phyloP scores from a whole-genome alignment of 192 early-diverging fungal genomes.

The Mortierella alpina region DNA sequence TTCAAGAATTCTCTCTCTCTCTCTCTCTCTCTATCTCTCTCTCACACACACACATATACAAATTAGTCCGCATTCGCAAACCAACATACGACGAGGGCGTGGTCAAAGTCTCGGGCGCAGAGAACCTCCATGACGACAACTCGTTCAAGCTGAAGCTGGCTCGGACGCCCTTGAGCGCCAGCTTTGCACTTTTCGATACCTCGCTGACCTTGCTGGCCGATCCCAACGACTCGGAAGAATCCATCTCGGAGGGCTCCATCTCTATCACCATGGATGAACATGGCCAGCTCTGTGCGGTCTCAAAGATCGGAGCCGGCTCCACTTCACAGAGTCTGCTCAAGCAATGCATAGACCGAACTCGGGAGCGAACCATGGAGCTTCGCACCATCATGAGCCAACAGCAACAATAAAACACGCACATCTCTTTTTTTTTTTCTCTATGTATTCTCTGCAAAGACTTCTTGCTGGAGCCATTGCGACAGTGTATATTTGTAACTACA shows the following conservation, averaged over 20 bases:
- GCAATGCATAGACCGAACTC: conserved; percentile 57
- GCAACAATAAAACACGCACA: not conserved
- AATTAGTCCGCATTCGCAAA: conserved; percentile 76
- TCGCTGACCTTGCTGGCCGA: conserved; percentile 66
- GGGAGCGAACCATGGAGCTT: conserved; percentile 55
- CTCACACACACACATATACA: no score
- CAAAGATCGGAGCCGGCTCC: conserved; percentile 68
- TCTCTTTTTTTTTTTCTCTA: not conserved
- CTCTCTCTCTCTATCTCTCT: not conserved
- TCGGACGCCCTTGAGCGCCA: conserved; percentile 63
- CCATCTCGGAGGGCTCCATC: conserved; percentile 62
- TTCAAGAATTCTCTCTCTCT: not conserved
- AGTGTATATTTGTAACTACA: not conserved
- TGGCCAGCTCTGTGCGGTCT: conserved; percentile 63
- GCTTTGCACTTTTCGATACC: conserved; percentile 76
- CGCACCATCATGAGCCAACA: conserved; percentile 30
- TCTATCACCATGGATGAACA: conserved; percentile 70
- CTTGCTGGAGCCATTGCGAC: no score
- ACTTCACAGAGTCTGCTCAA: conserved; percentile 56
- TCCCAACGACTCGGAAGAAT: conserved; percentile 79
- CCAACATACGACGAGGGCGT: conserved; percentile 72
- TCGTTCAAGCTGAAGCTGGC: conserved; percentile 61
- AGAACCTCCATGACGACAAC: conserved; percentile 29
- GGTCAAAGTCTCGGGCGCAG: conserved; percentile 71
- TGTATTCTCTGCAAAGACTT: no score